These are phyloP conservation scores for Salicornia ramosissima DNA, from an alignment of 148 eudicot genomes.

Conservation along the genomic window DNA sequence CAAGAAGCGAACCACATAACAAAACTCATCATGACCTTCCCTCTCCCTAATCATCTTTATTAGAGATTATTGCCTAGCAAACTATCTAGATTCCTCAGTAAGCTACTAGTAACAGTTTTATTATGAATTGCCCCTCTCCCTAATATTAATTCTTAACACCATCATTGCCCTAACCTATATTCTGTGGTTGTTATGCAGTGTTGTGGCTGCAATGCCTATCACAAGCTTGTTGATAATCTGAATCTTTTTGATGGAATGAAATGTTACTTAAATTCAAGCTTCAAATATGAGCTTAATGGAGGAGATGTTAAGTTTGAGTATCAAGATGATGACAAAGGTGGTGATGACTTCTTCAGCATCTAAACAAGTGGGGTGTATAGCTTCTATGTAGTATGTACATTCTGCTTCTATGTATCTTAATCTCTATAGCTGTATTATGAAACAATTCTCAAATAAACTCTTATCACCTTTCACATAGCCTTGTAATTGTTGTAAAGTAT, in stretches of 20 bases:
- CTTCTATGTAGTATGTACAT: constrained; percentile 31
- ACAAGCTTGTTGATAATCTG: constrained; percentile 93
- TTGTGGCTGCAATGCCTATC: constrained; percentile 93
- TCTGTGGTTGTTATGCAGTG: constrained; percentile 39
- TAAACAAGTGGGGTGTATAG: constrained; percentile 17
- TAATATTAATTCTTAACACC: not conserved
- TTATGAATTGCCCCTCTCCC: too few relatives aligned
- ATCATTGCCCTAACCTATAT: not conserved
- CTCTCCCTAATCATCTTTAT: too few relatives aligned
- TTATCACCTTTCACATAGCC: not conserved
- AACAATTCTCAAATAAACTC: constrained; percentile 10
- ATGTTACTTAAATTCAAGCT: constrained; percentile 80
- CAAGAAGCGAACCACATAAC: too few relatives aligned
- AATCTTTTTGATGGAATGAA: constrained; percentile 92
- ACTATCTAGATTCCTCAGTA: too few relatives aligned
- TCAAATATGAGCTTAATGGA: constrained; percentile 48
- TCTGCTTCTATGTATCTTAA: constrained; percentile 24
- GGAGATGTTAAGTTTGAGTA: constrained; percentile 48
- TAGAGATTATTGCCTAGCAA: too few relatives aligned
- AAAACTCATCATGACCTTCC: too few relatives aligned
- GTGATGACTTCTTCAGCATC: constrained; percentile 42
- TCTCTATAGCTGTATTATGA: constrained; percentile 14
- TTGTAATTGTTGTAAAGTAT: constrained; percentile 3
- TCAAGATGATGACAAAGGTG: constrained; percentile 49
- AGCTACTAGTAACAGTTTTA: too few relatives aligned